Conservation (phyloP, 1,284 basidiomycete genomes). For the Rhodotorula glutinis region DNA sequence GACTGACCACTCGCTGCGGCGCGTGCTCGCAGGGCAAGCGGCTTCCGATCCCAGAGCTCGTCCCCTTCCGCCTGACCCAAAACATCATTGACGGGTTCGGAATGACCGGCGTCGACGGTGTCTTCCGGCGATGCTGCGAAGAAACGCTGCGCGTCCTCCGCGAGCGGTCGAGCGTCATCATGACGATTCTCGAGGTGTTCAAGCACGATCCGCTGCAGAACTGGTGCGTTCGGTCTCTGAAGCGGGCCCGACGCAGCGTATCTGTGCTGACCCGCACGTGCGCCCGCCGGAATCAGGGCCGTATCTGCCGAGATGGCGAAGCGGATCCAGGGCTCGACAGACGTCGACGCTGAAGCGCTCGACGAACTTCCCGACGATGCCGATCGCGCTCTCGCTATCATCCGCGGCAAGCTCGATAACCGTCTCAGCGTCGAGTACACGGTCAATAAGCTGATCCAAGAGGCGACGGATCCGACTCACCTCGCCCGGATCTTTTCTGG, state of each 20-base stretch:
- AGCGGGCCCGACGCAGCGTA: background rate
- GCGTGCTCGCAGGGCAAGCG: constrained; percentile 75
- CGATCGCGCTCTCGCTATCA: constrained; percentile 76
- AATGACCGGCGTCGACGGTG: constrained; percentile 82
- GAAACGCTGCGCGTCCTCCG: constrained; percentile 88
- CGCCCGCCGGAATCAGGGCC: constrained; percentile 31
- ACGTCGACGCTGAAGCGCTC: constrained; percentile 30
- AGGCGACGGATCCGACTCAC: constrained; percentile 75
- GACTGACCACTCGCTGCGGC: background rate
- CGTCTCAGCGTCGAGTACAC: constrained; percentile 85
- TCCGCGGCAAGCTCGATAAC: constrained; percentile 75
- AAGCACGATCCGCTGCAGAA: constrained; percentile 92
- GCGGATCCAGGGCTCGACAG: constrained; percentile 38
- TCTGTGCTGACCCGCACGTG: constrained; percentile 8
- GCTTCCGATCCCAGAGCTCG: constrained; percentile 76
- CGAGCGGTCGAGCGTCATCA: constrained; percentile 76
- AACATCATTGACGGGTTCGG: constrained; percentile 95
- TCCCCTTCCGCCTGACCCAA: constrained; percentile 90
- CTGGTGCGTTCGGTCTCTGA: constrained; percentile 60
- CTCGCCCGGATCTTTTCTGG: constrained; percentile 67
- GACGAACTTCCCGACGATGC: constrained; percentile 65
- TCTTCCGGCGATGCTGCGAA: constrained; percentile 91
- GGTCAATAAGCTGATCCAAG: constrained; percentile 87
- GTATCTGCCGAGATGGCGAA: constrained; percentile 38
- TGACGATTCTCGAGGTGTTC: constrained; percentile 95